phyloP scores from a whole-genome alignment of 495 filamentous ascomycete genomes.

The Glonium stellatum region DNA sequence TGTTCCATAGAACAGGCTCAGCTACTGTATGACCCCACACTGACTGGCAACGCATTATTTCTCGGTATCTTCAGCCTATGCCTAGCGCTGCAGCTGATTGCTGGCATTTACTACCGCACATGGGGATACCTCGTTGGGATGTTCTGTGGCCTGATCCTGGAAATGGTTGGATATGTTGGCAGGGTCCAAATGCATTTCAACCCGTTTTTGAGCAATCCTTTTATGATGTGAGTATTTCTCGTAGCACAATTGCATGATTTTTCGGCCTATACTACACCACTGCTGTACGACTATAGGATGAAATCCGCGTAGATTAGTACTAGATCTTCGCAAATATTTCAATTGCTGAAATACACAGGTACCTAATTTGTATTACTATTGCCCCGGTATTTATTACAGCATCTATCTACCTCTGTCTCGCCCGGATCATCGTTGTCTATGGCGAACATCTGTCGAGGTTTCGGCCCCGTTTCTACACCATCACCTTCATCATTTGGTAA shows the following conservation, averaged over 20 bases:
- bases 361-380: constrained; percentile 3
- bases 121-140: constrained; percentile 32
- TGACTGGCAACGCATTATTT: constrained; percentile 36
- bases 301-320: too few relatives aligned
- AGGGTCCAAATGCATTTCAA: constrained; percentile 19
- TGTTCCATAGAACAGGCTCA: constrained; percentile 34
- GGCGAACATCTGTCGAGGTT: too few relatives aligned
- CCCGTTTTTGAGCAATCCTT: constrained; percentile 17
- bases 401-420: neutral
- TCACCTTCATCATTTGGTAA: too few relatives aligned
- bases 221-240: constrained; percentile 11
- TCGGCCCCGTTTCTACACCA: too few relatives aligned
- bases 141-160: constrained; percentile 17
- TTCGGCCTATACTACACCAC: neutral
- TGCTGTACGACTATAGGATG: too few relatives aligned
- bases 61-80: constrained; percentile 33
- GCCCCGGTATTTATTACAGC: neutral
- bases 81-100: constrained; percentile 29
- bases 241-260: neutral
- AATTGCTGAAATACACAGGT: neutral
- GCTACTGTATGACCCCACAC: constrained; percentile 35
- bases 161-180: constrained; percentile 24
- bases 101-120: constrained; percentile 30
- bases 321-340: neutral
- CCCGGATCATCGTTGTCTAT: too few relatives aligned